Percentiles rank a stretch among this genome's conserved stretches.
Conservation (phyloP, 1,284 basidiomycete species). For the Ceratobasidium sp. region DNA sequence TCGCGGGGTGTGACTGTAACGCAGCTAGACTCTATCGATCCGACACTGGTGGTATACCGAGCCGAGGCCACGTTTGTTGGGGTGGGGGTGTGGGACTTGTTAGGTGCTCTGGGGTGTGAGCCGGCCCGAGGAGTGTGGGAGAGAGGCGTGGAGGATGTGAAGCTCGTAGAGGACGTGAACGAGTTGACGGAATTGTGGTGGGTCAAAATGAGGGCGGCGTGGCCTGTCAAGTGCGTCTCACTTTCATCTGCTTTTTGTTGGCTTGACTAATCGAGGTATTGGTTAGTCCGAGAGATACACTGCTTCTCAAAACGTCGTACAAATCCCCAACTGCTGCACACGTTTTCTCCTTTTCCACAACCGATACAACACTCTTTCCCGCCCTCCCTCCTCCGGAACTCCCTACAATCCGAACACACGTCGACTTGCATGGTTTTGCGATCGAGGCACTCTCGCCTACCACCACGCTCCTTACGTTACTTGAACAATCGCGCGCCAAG, state of each 20-base stretch:
- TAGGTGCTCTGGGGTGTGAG: constrained; percentile 85
- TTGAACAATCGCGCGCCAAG: constrained; percentile 98
- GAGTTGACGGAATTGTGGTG: constrained; percentile 95
- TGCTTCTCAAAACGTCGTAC: constrained; percentile 95
- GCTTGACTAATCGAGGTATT: constrained; percentile 11
- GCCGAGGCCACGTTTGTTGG: constrained; percentile 99
- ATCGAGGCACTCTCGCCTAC: constrained; percentile 96
- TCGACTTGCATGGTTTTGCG: constrained; percentile 97
- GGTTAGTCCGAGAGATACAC: constrained; percentile 87
- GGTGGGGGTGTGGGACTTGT: constrained; percentile 97
- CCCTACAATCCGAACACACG: constrained; percentile 90
- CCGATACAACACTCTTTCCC: constrained; percentile 89
- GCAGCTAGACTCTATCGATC: constrained; percentile 97
- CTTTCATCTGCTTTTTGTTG: constrained; percentile 46
- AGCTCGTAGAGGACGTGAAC: constrained; percentile 89
- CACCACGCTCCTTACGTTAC: constrained; percentile 92
- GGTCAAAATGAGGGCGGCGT: constrained; percentile 86
- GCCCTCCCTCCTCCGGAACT: constrained; percentile 78
- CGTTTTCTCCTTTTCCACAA: constrained; percentile 94
- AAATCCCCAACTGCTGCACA: constrained; percentile 97
- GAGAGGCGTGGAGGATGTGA: constrained; percentile 87
- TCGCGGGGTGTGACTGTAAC: constrained; percentile 91
- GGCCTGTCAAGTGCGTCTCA: constrained; percentile 85
- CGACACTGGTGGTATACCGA: constrained; percentile 94
- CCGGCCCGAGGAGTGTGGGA: constrained; percentile 91